phyloP scores from a whole-genome alignment of 371 early-diverging fungal genomes.

The Syncephalis plumigaleata region DNA sequence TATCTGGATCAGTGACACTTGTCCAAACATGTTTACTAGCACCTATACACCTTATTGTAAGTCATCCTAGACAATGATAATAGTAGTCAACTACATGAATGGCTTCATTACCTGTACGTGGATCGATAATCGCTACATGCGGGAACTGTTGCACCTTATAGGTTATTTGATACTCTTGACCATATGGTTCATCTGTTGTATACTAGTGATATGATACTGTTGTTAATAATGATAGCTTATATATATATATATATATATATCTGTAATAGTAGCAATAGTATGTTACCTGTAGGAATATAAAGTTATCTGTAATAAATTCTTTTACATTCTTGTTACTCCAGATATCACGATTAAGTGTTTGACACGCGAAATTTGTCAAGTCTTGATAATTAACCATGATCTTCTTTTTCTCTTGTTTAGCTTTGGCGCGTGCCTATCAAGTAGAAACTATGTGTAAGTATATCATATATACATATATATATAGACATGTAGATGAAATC shows the following conservation, averaged over 20 bases:
- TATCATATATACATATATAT: too few relatives aligned
- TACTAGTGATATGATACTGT: too few relatives aligned
- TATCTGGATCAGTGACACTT: too few relatives aligned
- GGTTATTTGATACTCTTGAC: slow-evolving; percentile 41
- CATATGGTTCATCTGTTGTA: slow-evolving; percentile 42
- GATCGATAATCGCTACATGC: slow-evolving; percentile 77
- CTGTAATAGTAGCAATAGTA: not conserved
- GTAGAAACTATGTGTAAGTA: not conserved
- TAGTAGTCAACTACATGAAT: too few relatives aligned
- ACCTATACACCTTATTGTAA: too few relatives aligned
- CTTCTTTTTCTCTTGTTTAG: slow-evolving; percentile 51
- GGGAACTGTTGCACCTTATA: slow-evolving; percentile 59
- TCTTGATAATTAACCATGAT: slow-evolving; percentile 79
- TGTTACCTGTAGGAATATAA: slow-evolving; percentile 66
- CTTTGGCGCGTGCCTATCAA: slow-evolving; percentile 44
- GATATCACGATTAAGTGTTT: slow-evolving; percentile 77
- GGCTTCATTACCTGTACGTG: slow-evolving; percentile 56
- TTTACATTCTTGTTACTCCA: slow-evolving; percentile 70
- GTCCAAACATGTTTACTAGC: too few relatives aligned
- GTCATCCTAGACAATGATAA: too few relatives aligned
- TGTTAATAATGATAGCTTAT: too few relatives aligned
- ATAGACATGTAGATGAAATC: too few relatives aligned
- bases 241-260: too few relatives aligned
- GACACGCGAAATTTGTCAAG: slow-evolving; percentile 67
- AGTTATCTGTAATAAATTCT: slow-evolving; percentile 55